These are phyloP conservation scores for Saccharomyces hybrid DNA, from an alignment of 1,139 yeast genomes.

Conservation along the genomic window DNA sequence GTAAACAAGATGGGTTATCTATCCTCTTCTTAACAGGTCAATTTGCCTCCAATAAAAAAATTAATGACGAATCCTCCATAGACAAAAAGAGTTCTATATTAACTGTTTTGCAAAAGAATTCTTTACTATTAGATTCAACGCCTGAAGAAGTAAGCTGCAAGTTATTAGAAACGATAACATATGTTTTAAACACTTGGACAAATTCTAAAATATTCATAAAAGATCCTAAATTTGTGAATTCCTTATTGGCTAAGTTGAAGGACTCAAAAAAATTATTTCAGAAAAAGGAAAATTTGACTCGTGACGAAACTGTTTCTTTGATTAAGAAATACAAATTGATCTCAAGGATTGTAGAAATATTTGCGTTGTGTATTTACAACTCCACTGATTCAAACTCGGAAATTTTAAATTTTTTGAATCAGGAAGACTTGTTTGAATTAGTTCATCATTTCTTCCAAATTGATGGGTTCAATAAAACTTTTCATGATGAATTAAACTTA, in stretches of 20 bases:
- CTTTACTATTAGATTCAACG: conserved; percentile 42
- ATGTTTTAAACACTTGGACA: conserved; percentile 64
- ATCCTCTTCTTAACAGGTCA: conserved; percentile 69
- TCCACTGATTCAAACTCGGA: conserved; percentile 40
- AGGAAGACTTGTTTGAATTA: conserved; percentile 33
- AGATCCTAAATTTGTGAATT: conserved; percentile 45
- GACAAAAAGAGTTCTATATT: conserved; percentile 37
- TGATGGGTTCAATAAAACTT: conserved; percentile 37
- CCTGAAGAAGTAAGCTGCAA: conserved; percentile 51
- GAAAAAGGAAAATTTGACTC: conserved; percentile 8
- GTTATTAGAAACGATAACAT: conserved; percentile 55
- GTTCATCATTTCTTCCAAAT: conserved; percentile 34
- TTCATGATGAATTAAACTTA: conserved; percentile 40
- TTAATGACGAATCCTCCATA: conserved; percentile 2
- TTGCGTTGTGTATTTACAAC: conserved; percentile 65
- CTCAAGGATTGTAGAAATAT: conserved; percentile 64
- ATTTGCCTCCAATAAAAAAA: conserved; percentile 33
- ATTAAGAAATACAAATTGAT: conserved; percentile 52
- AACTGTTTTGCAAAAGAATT: conserved; percentile 51
- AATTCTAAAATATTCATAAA: conserved; percentile 45
- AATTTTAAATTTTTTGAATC: conserved; percentile 40
- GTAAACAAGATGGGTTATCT: conserved; percentile 81
- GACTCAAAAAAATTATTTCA: conserved; percentile 19
- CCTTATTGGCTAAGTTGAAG: conserved; percentile 38
- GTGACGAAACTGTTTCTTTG: conserved; percentile 31